These are phyloP conservation scores for Flammula alnicola DNA, from an alignment of 1,284 basidiomycete species.

Conservation along the genomic window DNA sequence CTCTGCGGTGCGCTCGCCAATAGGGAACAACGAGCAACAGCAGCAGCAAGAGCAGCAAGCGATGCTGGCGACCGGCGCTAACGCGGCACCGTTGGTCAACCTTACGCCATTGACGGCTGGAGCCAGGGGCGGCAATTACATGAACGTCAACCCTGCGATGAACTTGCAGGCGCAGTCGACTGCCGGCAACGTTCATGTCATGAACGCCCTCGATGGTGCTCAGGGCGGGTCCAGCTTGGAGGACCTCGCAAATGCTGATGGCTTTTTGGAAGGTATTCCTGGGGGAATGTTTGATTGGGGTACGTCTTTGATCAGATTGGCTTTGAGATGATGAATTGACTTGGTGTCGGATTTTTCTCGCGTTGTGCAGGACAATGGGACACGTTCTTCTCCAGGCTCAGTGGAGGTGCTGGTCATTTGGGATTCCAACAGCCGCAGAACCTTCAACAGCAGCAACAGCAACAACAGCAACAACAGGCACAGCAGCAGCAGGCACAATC, in stretches of 20 bases:
- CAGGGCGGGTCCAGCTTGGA: constrained; percentile 58
- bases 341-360: not conserved
- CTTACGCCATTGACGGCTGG: constrained; percentile 51
- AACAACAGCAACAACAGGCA: constrained; percentile 7
- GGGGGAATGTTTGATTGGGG: constrained; percentile 90
- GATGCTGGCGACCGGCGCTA: constrained; percentile 17
- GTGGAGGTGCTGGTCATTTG: constrained; percentile 24
- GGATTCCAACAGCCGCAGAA: constrained; percentile 27
- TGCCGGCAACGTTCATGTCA: constrained; percentile 66
- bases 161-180: constrained; percentile 42
- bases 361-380: constrained; percentile 71
- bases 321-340: not conserved
- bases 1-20: constrained; percentile 33
- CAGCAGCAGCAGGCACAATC: constrained; percentile 1
- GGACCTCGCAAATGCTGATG: constrained; percentile 71
- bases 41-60: constrained; percentile 25
- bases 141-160: constrained; percentile 72
- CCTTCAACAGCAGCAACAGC: constrained; percentile 15
- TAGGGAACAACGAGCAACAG: constrained; percentile 2
- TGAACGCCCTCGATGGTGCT: constrained; percentile 71
- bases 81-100: constrained; percentile 48
- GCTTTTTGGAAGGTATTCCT: constrained; percentile 80
- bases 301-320: constrained; percentile 40
- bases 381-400: constrained; percentile 62
- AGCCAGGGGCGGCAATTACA: constrained; percentile 35